Evolutionary conservation across 2,329 filamentous ascomycete species (phyloP), one percentile per base, ranked within the genome.

Genomic region (Fusarium sp.): DNA sequence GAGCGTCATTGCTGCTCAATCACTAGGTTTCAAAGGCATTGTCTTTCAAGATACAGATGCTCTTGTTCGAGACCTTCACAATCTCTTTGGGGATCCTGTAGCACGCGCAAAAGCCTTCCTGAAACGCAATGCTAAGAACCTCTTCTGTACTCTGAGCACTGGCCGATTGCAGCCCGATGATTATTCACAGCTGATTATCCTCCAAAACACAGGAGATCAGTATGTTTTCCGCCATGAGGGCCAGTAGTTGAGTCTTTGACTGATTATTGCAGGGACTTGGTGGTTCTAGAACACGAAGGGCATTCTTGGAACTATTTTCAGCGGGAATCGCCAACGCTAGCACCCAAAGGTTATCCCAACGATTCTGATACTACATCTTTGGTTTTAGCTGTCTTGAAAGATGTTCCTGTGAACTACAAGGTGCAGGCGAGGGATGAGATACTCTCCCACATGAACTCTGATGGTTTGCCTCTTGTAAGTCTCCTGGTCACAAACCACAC

Each of bases 281-380:
- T 65, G 1, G 10, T 34, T 0, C 9, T 57, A 0, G 36, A 57
- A 7, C 30, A 47, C 2, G 13, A 45, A 2, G 20, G 57, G 4
- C n/a, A 9, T 31, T 50, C 33, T 13, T 53, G 52, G 52, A 62
- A 65, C 13, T 65, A 49, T 8, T 63, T 63, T 15, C 45, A 53
- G 3, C 52, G 33, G 1, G 12, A 13, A 1, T 49, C 20, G 3
- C 28, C 57, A 4, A 28, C 37, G 2, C 45, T 62, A 8, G 15
- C 18, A 2, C 23, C 30, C 2, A 31, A 15, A 4, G 33, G 28
- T 4, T 62, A 63, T 20, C 52, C 62, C 3, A 28, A 57, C 6
- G 50, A 57, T 15, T 26, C 51, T 2, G 58, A 63, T 4, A 64
- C 59, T 4, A 65, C 59, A 2, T 53, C 42, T 0, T 20, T 58